Percentiles rank a stretch among this genome's conserved stretches.
These are phyloP conservation scores for Lepidium aucheri DNA, from an alignment of 345 rosid genomes.

Conservation along the genomic window DNA sequence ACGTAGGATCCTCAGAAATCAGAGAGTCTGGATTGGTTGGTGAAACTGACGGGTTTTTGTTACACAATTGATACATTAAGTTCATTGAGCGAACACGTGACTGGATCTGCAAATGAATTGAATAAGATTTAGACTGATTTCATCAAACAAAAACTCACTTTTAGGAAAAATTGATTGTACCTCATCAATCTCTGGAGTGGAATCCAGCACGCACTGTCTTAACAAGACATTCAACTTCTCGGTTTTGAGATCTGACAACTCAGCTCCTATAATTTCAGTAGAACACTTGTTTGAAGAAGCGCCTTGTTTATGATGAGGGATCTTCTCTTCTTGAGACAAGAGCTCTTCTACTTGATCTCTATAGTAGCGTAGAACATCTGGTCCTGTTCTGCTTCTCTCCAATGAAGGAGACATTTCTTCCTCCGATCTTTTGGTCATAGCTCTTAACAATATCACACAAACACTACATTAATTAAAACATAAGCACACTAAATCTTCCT, in stretches of 20 bases:
- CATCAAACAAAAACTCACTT: neutral
- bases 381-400: neutral
- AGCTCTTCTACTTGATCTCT: slow-evolving; percentile 14
- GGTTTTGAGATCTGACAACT: neutral
- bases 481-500: neutral
- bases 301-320: neutral
- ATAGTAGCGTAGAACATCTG: slow-evolving; percentile 8
- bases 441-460: neutral
- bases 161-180: neutral
- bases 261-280: slow-evolving; percentile 19
- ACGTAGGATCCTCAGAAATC: neutral
- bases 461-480: neutral
- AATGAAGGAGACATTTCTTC: slow-evolving; percentile 8
- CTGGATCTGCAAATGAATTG: slow-evolving; percentile 18
- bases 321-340: slow-evolving; percentile 16
- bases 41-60: neutral
- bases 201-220: slow-evolving; percentile 13
- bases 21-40: neutral
- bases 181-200: slow-evolving; percentile 12
- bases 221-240: slow-evolving; percentile 24
- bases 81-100: neutral
- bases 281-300: neutral
- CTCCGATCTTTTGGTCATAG: slow-evolving; percentile 10
- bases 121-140: neutral
- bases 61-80: neutral